Base-by-base conservation (phyloP, 495 filamentous ascomycete genomes). In the Xylaria sp. region DNA sequence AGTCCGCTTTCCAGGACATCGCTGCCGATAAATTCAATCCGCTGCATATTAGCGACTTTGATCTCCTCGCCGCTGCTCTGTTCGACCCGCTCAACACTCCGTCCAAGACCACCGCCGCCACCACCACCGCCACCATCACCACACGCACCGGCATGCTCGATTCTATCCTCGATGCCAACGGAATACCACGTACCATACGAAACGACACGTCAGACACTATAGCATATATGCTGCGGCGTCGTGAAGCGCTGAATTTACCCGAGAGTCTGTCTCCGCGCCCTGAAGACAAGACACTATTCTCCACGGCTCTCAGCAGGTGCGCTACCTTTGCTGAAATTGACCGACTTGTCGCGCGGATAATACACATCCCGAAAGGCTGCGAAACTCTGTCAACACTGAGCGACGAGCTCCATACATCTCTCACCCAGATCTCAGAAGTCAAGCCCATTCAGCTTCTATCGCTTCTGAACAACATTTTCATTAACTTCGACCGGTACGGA, bases 61-160 rank as follows among this genome's bases (percentile, higher is more conserved):
- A 82, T 63, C 48, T 82, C 41, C 29, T 82, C 44, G 69, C 78
- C 9, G 40, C 67, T 50, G 58, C 72, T 26, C 70, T 80, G 11
- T 29, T 75, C 26, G 65, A 72, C 35, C 31, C 58, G 15, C 24
- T 48, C 31, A 64, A 35, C 12, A 24, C 5, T 8, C 29, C n/a
- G n/a, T n/a, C 1, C 14, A 26, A 24, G 17, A 26, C 15, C 21
- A 48, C 15, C 40, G 9, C 21, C 29, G 19, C 24, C 26, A 43
- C 37, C 7, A 1, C 59, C 26, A 44, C 46, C 14, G 41, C 61
- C n/a, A 35, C 46, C 33, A 1, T 0, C 21, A 37, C 21, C 4
- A 26, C 43, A 24, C 26, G 40, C 37, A 31, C 11, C 12, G 37
- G 40, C 43, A 43, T 24, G 29, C 57, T 67, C 19, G 8, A 17